Conservation (phyloP, 345 rosid species). For the Arabidopsis arenosa region DNA sequence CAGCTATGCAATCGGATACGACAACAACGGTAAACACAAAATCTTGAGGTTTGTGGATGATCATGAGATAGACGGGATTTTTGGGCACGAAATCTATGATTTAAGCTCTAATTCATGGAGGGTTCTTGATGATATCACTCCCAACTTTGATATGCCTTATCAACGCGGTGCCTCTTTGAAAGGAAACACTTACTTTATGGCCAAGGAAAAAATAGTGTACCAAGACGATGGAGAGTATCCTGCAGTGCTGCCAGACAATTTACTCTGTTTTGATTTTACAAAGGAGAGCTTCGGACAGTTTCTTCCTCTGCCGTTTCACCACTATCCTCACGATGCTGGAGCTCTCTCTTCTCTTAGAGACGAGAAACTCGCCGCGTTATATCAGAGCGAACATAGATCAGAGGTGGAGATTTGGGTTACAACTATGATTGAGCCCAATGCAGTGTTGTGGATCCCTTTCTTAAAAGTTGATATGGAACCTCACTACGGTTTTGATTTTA, state of each 20-base stretch:
- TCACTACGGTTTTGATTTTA: background rate
- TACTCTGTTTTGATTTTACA: background rate
- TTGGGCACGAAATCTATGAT: background rate
- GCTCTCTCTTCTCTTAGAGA: background rate
- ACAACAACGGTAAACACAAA: background rate
- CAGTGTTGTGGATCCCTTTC: background rate
- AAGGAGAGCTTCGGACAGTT: background rate
- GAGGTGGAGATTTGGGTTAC: slow-evolving; percentile 5
- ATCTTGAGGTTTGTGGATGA: background rate
- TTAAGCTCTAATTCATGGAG: background rate
- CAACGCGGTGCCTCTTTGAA: background rate
- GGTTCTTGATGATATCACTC: background rate
- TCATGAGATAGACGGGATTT: background rate
- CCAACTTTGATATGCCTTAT: background rate
- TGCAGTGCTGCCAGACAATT: no score
- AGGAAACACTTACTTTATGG: background rate
- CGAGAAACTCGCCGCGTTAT: background rate
- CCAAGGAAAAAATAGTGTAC: background rate
- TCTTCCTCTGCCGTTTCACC: background rate
- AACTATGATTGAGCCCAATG: background rate
- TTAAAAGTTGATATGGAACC: background rate
- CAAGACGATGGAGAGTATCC: no score
- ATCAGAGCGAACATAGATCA: background rate
- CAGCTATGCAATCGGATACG: slow-evolving; percentile 8
- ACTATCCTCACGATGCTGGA: background rate